Evolutionary conservation across 2,329 filamentous ascomycete genomes (phyloP), one percentile per base, ranked within the genome.

Genomic region (Xylaria sp.): DNA sequence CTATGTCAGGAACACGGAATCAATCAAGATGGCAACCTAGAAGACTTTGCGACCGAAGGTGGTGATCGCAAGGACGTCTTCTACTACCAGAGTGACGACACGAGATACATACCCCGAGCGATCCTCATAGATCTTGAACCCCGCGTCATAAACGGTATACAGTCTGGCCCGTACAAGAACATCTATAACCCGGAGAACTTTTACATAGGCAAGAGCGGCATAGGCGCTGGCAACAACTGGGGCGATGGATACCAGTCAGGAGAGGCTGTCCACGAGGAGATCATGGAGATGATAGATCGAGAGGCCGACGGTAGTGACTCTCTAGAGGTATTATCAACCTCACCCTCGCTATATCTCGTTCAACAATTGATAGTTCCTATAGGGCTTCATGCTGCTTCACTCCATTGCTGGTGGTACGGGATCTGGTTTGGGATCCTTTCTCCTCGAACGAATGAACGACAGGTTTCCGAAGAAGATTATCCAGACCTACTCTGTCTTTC

Each of bases 141-240:
- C 28, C 88, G 96, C 72, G 94, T 98, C 71, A 92, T 99, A 77
- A 92, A 98, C 78, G 85, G 90, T 69, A 99, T 99, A 74, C 95
- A 98, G 82, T 91, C 91, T 10, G 94, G 96, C 1, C 91, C 94
- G 0, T 99, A 99, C 85, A 93, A 91, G 80, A 98, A 99, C 80
- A 99, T 99, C 68, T 99, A 99, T 87, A 99, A 99, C 79, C 96
- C 96, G 0, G 96, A 99, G 81, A 99, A 99, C 84, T 97, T 98
- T 83, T 99, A 97, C 79, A 89, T 98, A 61, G 93, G 95, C 75
- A 97, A 97, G 80, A 92, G 95, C 82, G 96, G 96, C 66, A 90
- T 93, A 63, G 96, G 96, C 53, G 96, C 96, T 7, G 96, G 94
- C 53, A 99, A 99, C 81, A 99, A 98, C 80, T 99, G 96, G 96